Conservation (phyloP, 768 basidiomycete genomes). For the Goffeauzyma gilvescens region DNA sequence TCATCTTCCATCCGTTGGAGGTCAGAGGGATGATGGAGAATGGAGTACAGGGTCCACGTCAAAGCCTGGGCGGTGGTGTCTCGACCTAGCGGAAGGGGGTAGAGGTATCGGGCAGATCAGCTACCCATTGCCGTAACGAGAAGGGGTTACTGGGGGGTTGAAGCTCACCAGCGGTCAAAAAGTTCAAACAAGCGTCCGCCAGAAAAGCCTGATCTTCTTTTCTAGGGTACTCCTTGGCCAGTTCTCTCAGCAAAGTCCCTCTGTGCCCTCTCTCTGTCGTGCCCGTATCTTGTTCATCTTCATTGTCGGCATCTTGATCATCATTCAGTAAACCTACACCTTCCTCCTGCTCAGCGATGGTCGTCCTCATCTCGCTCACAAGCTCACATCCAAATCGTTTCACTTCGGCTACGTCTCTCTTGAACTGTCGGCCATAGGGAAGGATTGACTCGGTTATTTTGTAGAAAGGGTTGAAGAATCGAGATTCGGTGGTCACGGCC, state of each 20-base stretch:
- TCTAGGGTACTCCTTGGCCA: slow-evolving; percentile 6
- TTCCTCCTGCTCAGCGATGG: slow-evolving; percentile 3
- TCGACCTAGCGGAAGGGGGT: slow-evolving; percentile 7
- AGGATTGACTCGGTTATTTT: slow-evolving; percentile 5
- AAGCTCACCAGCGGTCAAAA: slow-evolving; percentile 18
- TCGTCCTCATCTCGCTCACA: slow-evolving; percentile 6
- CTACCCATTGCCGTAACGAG: neutral
- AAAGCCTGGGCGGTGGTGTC: slow-evolving; percentile 21
- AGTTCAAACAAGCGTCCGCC: slow-evolving; percentile 17
- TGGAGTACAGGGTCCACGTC: slow-evolving; percentile 15
- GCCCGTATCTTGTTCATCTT: neutral
- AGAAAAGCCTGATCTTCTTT: slow-evolving; percentile 8
- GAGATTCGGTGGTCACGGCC: slow-evolving; percentile 2
- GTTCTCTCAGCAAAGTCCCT: slow-evolving; percentile 8
- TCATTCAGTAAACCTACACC: too few species aligned
- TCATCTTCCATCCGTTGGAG: slow-evolving; percentile 3
- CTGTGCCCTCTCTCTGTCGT: neutral
- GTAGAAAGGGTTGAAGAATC: slow-evolving; percentile 14
- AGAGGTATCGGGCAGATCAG: neutral
- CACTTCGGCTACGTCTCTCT: slow-evolving; percentile 5
- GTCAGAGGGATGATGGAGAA: slow-evolving; percentile 10
- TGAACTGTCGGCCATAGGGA: slow-evolving; percentile 4
- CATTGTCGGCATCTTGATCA: neutral
- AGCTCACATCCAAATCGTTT: slow-evolving; percentile 10
- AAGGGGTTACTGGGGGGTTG: neutral